phyloP scores from a whole-genome alignment of 192 early-diverging fungal species.

The Dimargaris verticillata region DNA sequence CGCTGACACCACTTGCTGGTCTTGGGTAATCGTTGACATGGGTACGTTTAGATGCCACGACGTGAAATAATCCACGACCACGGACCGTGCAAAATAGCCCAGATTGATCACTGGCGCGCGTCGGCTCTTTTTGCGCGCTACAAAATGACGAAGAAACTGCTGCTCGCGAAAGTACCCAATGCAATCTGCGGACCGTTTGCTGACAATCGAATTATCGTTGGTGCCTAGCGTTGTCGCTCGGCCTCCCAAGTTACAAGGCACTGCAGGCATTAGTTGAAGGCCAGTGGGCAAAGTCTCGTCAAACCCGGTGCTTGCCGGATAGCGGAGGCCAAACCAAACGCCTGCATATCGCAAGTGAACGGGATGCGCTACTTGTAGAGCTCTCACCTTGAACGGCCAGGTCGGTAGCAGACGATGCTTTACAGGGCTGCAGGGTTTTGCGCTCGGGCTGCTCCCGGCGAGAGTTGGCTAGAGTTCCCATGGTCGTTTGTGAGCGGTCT shows the following conservation, averaged over 20 bases:
- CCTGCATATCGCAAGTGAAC: not conserved
- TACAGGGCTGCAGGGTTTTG: too few species aligned
- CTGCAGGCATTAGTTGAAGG: not conserved
- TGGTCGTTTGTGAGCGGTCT: not conserved
- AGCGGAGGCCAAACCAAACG: not conserved
- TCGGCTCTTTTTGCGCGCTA: not conserved
- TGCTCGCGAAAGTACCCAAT: constrained; percentile 8
- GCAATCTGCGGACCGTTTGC: constrained; percentile 10
- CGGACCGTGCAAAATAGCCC: constrained; percentile 11
- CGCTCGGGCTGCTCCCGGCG: constrained; percentile 4
- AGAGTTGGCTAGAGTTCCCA: not conserved
- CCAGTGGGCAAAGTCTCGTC: not conserved
- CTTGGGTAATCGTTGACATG: not conserved
- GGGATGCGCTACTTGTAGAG: not conserved
- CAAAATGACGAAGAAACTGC: constrained; percentile 1
- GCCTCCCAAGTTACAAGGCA: not conserved
- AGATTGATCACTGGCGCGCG: constrained; percentile 9
- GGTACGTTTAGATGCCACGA: constrained; percentile 3
- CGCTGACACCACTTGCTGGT: too few species aligned
- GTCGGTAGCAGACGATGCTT: not conserved
- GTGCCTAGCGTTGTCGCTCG: not conserved
- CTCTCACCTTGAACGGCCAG: constrained; percentile 2
- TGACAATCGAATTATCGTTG: constrained; percentile 11
- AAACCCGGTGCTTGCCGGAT: not conserved
- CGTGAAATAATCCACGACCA: constrained; percentile 8